Evolutionary conservation across 352 stramenopile species (phyloP), one percentile per base, ranked within the genome.

Genomic region (Pythium scleroteichum): DNA sequence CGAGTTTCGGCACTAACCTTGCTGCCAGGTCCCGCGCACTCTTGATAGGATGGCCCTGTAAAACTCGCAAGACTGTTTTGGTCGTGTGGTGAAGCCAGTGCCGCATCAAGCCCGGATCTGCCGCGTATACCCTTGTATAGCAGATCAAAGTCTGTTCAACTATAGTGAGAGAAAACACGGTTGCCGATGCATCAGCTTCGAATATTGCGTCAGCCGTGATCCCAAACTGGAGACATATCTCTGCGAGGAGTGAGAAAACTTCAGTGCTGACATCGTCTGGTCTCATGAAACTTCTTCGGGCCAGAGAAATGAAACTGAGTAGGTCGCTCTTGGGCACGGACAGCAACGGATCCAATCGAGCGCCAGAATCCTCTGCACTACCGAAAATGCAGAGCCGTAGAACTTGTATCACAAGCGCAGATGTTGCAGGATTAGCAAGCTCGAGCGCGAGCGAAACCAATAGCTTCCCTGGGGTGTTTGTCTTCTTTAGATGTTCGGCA

Each of bases 51-150:
- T 55, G 42, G 51, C 39, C 9, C 5, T 41, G n/a, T 2, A 60
- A 5, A 6, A 56, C 14, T 9, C 22, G 9, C 5, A 69, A 20
- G 20, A 69, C 54, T 2, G 41, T 32, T 6, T 50, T 40, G 2
- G 53, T 57, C 2, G 54, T 54, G 4, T 63, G 46, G 2, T 33
- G 27, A 23, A 59, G 53, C 61, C 61, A 63, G 12, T 47, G 40
- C 17, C 23, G 53, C 10, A 14, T 44, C 51, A 62, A 39, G 14
- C 51, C 22, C 0, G 39, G 33, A 14, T 67, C 51, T 17, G 49
- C 29, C 9, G 45, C 23, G 26, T 35, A 46, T 3, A 29, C 24
- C 0, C 13, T 12, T 7, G 4, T 6, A 24, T 46, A 67, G 1
- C 29, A 5, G 10, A 51, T 32, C 3, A 67, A 46, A 1, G 52